These are phyloP conservation scores for Claviceps paspali DNA, from an alignment of 2,329 filamentous ascomycete genomes.

Conservation along the genomic window DNA sequence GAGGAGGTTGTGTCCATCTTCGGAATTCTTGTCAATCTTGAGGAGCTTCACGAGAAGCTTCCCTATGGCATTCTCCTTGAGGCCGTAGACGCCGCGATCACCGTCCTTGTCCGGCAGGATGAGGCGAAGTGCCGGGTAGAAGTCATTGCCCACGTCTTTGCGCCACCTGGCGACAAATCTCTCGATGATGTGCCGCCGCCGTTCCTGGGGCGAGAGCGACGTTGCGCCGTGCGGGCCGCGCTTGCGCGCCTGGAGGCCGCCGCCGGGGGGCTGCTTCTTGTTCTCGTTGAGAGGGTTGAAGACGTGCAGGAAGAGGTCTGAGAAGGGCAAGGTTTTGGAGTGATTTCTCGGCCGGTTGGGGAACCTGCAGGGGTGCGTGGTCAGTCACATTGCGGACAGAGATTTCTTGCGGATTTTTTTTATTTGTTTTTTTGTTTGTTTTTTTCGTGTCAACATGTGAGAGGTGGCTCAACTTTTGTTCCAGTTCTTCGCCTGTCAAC, in stretches of 20 bases:
- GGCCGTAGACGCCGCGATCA: slow-evolving; percentile 79
- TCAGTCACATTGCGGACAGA: not conserved
- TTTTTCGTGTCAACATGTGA: not conserved
- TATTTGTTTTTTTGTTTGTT: no score
- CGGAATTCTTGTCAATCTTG: slow-evolving; percentile 80
- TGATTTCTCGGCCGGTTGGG: slow-evolving; percentile 72
- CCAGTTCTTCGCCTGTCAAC: slow-evolving; percentile 26
- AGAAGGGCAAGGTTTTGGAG: slow-evolving; percentile 66
- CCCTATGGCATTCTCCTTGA: slow-evolving; percentile 85
- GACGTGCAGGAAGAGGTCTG: slow-evolving; percentile 57
- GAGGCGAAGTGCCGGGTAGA: slow-evolving; percentile 82
- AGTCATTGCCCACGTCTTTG: slow-evolving; percentile 74
- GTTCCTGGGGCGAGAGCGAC: slow-evolving; percentile 57
- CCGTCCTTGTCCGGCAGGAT: slow-evolving; percentile 89
- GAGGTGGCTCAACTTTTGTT: slow-evolving; percentile 22
- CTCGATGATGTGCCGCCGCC: slow-evolving; percentile 66
- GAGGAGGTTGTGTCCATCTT: slow-evolving; percentile 70
- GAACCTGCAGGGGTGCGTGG: slow-evolving; percentile 38
- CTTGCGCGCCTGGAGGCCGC: slow-evolving; percentile 37
- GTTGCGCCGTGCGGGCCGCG: slow-evolving; percentile 41
- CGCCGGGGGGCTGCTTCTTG: slow-evolving; percentile 54
- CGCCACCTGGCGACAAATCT: slow-evolving; percentile 80
- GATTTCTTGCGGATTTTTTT: not conserved
- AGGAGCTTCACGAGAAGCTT: slow-evolving; percentile 84
- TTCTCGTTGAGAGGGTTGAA: slow-evolving; percentile 73